phyloP scores from a whole-genome alignment of 1,284 basidiomycete genomes.

The Cutaneotrichosporon arboriforme region DNA sequence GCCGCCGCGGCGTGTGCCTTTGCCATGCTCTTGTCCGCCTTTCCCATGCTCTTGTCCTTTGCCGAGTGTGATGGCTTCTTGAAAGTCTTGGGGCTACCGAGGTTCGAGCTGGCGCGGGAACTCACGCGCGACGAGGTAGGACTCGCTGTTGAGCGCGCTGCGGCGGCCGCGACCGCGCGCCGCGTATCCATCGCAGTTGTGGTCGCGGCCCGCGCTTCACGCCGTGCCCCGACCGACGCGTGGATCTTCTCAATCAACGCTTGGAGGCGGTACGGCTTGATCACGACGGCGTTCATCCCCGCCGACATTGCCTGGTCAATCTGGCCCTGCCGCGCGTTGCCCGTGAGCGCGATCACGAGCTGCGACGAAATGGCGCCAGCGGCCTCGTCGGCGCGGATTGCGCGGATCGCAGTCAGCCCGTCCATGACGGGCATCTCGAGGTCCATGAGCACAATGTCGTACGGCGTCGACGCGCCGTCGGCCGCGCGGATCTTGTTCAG shows the following conservation, averaged over 20 bases:
- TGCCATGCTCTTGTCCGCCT: too few species aligned
- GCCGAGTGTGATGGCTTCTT: too few species aligned
- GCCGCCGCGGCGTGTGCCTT: too few species aligned
- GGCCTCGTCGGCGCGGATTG: slow-evolving; percentile 33
- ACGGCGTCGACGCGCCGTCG: neutral
- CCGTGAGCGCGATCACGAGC: slow-evolving; percentile 44
- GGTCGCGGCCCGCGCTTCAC: neutral
- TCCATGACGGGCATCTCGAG: slow-evolving; percentile 44
- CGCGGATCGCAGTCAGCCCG: slow-evolving; percentile 38
- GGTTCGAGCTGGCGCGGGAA: too few species aligned
- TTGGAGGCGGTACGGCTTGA: slow-evolving; percentile 33
- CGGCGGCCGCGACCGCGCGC: too few species aligned
- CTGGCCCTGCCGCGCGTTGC: slow-evolving; percentile 39
- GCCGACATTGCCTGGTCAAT: slow-evolving; percentile 29
- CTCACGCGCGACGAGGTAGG: too few species aligned
- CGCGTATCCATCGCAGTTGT: too few species aligned
- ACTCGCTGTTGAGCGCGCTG: too few species aligned
- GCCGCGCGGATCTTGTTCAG: slow-evolving; percentile 22
- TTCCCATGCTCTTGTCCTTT: too few species aligned
- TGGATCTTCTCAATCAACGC: slow-evolving; percentile 33
- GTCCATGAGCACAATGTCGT: slow-evolving; percentile 29
- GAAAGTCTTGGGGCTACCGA: too few species aligned
- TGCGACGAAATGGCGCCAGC: slow-evolving; percentile 24
- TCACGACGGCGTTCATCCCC: slow-evolving; percentile 28
- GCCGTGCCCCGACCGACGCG: neutral